Percentiles rank a stretch among this genome's conserved stretches.
Evolutionary conservation across 176 grass and related monocot species (phyloP).

Genomic region (Zea mays): DNA sequence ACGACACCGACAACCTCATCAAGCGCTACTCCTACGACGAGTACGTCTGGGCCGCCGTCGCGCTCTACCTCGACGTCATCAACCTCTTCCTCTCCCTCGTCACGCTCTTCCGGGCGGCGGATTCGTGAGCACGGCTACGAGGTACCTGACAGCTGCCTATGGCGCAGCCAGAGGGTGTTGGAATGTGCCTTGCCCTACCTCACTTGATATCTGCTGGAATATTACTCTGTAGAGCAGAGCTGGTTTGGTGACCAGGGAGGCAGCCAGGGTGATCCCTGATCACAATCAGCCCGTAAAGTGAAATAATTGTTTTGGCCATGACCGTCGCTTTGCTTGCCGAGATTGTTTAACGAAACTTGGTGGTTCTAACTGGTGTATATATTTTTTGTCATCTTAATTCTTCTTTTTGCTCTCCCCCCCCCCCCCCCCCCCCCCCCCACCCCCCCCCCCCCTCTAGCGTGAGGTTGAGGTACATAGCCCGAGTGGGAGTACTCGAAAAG

Average conservation of each 20-base stretch:
- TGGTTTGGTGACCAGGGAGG: no score
- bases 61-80: slow-evolving; percentile 89
- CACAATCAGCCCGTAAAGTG: neutral
- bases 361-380: no score
- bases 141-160: neutral
- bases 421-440: no score
- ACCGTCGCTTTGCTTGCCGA: neutral
- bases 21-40: slow-evolving; percentile 91
- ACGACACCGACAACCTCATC: slow-evolving; percentile 95
- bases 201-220: neutral
- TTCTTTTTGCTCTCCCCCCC: no score
- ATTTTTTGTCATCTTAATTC: no score
- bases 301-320: slow-evolving; percentile 30
- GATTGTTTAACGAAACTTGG: neutral
- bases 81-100: slow-evolving; percentile 91
- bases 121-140: slow-evolving; percentile 40
- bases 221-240: neutral
- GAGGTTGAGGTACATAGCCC: no score
- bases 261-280: no score
- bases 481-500: no score
- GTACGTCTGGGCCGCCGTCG: slow-evolving; percentile 89
- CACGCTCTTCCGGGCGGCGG: slow-evolving; percentile 72
- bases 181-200: neutral
- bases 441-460: no score
- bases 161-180: neutral